Conservation (phyloP, 1,284 basidiomycete species). For the Cutaneotrichosporon spelunceum region DNA sequence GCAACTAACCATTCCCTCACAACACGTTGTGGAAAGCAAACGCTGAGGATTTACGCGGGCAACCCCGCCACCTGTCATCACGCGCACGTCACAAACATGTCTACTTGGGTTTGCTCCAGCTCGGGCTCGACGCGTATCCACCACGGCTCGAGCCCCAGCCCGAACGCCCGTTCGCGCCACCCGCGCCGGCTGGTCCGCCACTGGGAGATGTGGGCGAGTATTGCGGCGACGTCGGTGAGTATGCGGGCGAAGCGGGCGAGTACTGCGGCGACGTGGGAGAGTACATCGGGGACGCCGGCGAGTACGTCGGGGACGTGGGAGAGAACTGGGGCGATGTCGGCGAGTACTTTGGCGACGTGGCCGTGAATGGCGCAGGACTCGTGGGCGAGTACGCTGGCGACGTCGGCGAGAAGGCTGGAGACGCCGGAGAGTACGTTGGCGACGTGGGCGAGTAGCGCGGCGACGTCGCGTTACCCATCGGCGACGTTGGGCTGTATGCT, state of each 20-base stretch:
- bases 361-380: constrained; percentile 69
- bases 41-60: constrained; percentile 1
- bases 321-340: constrained; percentile 37
- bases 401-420: constrained; percentile 55
- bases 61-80: neutral
- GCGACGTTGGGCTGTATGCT: constrained; percentile 31
- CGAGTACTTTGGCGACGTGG: constrained; percentile 79
- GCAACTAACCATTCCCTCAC: neutral
- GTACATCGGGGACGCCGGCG: constrained; percentile 81
- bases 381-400: constrained; percentile 54
- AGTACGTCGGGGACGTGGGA: constrained; percentile 55
- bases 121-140: constrained; percentile 23
- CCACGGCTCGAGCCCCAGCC: constrained; percentile 17
- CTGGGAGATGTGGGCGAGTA: constrained; percentile 73
- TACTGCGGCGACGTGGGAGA: constrained; percentile 57
- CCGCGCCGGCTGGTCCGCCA: constrained; percentile 12
- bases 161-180: constrained; percentile 15
- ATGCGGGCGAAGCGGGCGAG: constrained; percentile 41
- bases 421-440: constrained; percentile 37
- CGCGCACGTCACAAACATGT: neutral
- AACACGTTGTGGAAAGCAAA: neutral
- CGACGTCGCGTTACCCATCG: constrained; percentile 26
- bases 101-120: constrained; percentile 26
- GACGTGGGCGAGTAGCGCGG: constrained; percentile 29
- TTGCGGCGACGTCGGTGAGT: constrained; percentile 44